Evolutionary conservation across 306 rosid species (phyloP).

Genomic region (Hippophae gyantsensis): DNA sequence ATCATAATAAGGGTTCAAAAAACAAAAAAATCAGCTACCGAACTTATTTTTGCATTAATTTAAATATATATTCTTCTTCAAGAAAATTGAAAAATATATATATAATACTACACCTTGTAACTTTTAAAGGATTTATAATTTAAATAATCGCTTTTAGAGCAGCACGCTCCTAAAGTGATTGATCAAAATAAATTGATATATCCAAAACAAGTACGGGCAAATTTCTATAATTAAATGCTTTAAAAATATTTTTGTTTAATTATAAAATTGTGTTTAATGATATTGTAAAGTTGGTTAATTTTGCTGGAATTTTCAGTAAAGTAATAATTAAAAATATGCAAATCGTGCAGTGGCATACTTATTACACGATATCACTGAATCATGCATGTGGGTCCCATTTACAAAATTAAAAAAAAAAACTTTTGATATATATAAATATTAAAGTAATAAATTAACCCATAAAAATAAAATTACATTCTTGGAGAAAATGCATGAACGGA

Average conservation of each 20-base stretch:
- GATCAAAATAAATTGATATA: slow-evolving; percentile 12
- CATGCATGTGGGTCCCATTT: too few species aligned
- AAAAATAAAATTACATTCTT: too few species aligned
- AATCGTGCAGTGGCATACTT: background rate
- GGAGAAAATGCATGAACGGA: too few species aligned
- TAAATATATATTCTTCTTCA: slow-evolving; percentile 22
- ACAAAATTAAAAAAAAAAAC: too few species aligned
- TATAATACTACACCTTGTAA: slow-evolving; percentile 14
- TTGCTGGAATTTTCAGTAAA: background rate
- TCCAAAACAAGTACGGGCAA: too few species aligned
- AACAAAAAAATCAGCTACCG: too few species aligned
- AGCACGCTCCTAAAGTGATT: slow-evolving; percentile 66
- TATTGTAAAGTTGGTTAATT: background rate
- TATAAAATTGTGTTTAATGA: too few species aligned
- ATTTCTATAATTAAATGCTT: too few species aligned
- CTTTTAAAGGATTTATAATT: slow-evolving; percentile 18
- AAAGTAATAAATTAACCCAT: too few species aligned
- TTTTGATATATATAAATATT: too few species aligned
- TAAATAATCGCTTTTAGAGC: slow-evolving; percentile 5
- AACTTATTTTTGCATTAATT: background rate
- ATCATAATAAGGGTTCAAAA: too few species aligned
- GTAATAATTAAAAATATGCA: background rate
- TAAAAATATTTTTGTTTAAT: too few species aligned
- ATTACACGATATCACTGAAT: background rate
- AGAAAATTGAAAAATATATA: slow-evolving; percentile 21